Conservation (phyloP, 257 asterid genomes). For the Rehmannia glutinosa region DNA sequence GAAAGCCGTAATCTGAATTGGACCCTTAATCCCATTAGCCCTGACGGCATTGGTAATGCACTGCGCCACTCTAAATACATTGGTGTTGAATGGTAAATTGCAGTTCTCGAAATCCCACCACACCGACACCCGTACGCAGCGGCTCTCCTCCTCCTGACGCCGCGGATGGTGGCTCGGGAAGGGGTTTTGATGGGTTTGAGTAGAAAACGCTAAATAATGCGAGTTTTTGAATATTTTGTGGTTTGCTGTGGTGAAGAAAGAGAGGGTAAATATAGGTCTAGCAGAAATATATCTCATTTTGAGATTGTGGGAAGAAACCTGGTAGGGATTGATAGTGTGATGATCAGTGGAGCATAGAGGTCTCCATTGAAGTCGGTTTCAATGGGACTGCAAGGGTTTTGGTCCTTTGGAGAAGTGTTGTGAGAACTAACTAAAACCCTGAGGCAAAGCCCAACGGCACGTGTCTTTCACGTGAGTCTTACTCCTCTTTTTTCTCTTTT, state of each 20-base stretch:
- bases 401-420: background rate
- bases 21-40: constrained; percentile 82
- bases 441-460: background rate
- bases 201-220: constrained; percentile 18
- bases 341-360: too few relatives aligned
- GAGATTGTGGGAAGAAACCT: background rate
- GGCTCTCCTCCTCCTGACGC: constrained; percentile 71
- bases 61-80: constrained; percentile 62
- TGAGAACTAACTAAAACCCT: constrained; percentile 17
- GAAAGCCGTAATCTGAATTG: constrained; percentile 84
- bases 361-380: constrained; percentile 12
- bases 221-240: constrained; percentile 17
- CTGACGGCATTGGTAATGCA: constrained; percentile 67
- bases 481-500: background rate
- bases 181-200: constrained; percentile 19
- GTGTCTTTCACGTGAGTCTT: constrained; percentile 5
- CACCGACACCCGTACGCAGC: constrained; percentile 77
- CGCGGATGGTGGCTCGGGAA: constrained; percentile 30
- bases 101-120: constrained; percentile 99
- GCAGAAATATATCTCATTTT: constrained; percentile 37
- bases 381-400: background rate
- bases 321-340: background rate
- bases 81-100: constrained; percentile 44
- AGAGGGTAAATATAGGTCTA: constrained; percentile 30
- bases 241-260: constrained; percentile 21